Conservation (phyloP, 1,284 basidiomycete genomes). For the Malassezia brasiliensis region DNA sequence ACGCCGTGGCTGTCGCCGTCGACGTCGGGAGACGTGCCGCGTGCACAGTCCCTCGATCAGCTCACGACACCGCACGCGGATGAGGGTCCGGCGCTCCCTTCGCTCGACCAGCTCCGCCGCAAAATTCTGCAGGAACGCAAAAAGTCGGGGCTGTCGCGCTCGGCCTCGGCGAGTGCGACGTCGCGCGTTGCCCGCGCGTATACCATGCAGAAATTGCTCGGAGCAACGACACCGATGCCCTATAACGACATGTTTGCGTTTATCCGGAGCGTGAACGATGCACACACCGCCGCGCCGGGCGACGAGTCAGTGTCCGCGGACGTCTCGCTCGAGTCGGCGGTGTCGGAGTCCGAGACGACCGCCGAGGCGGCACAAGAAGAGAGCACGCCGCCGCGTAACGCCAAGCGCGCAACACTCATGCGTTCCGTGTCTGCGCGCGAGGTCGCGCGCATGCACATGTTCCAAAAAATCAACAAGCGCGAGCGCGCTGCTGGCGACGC, state of each 20-base stretch:
- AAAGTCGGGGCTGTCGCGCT: constrained; percentile 27
- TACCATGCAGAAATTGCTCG: constrained; percentile 43
- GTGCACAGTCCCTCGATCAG: neutral
- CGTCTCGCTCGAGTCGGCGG: neutral
- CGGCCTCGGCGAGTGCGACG: constrained; percentile 36
- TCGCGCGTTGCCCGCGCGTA: constrained; percentile 42
- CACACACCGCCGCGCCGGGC: neutral
- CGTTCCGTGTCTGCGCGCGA: constrained; percentile 18
- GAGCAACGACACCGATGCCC: constrained; percentile 20
- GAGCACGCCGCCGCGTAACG: neutral
- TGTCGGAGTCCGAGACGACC: constrained; percentile 4
- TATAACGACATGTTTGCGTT: constrained; percentile 14
- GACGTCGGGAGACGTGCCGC: neutral
- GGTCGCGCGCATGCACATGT: constrained; percentile 5
- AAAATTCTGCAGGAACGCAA: constrained; percentile 39
- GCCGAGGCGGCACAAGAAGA: constrained; percentile 1
- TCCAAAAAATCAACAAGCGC: constrained; percentile 7
- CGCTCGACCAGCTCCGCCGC: constrained; percentile 40
- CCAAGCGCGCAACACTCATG: constrained; percentile 15
- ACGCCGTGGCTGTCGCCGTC: constrained; percentile 1
- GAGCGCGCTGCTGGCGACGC: neutral
- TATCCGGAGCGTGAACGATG: constrained; percentile 15
- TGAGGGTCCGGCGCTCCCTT: constrained; percentile 30
- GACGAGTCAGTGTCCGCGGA: constrained; percentile 6
- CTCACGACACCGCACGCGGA: neutral